Evolutionary conservation across 345 rosid genomes (phyloP).

Genomic region (Populus simonii): DNA sequence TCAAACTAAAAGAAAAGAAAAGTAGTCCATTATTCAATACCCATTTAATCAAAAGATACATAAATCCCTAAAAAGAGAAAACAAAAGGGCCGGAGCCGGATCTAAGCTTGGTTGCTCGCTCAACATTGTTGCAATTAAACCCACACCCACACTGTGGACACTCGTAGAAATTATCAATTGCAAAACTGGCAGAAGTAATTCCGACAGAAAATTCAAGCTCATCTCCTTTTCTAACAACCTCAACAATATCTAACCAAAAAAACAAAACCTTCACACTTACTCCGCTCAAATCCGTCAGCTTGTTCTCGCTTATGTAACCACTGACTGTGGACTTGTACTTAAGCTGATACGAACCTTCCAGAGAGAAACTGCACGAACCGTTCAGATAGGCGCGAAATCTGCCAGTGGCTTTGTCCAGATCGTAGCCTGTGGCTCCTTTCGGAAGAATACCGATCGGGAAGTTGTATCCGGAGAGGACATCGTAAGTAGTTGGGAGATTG

Average conservation of each 20-base stretch:
- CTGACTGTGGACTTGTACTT: constrained; percentile 68
- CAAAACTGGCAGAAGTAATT: constrained; percentile 74
- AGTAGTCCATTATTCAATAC: constrained; percentile 1
- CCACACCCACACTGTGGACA: constrained; percentile 98
- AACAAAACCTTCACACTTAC: constrained; percentile 81
- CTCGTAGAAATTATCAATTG: constrained; percentile 70
- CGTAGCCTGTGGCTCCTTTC: constrained; percentile 56
- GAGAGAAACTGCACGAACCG: constrained; percentile 76
- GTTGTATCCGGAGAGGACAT: constrained; percentile 55
- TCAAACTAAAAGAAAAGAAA: neutral
- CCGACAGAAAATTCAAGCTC: constrained; percentile 84
- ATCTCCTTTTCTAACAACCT: constrained; percentile 58
- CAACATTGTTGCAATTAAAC: constrained; percentile 47
- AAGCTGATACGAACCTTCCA: constrained; percentile 83
- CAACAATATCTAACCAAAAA: constrained; percentile 88
- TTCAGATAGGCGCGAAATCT: constrained; percentile 54
- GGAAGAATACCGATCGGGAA: constrained; percentile 89
- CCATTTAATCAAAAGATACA: neutral
- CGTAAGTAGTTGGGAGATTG: constrained; percentile 56
- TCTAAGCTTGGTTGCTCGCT: constrained; percentile 37
- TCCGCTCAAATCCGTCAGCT: constrained; percentile 60
- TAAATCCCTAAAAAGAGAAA: constrained; percentile 48
- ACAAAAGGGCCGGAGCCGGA: constrained; percentile 38
- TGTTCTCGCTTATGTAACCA: constrained; percentile 65
- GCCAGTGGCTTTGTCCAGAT: constrained; percentile 60